These are phyloP conservation scores for Tolypocladium paradoxum DNA, from an alignment of 2,329 filamentous ascomycete genomes.

Conservation along the genomic window DNA sequence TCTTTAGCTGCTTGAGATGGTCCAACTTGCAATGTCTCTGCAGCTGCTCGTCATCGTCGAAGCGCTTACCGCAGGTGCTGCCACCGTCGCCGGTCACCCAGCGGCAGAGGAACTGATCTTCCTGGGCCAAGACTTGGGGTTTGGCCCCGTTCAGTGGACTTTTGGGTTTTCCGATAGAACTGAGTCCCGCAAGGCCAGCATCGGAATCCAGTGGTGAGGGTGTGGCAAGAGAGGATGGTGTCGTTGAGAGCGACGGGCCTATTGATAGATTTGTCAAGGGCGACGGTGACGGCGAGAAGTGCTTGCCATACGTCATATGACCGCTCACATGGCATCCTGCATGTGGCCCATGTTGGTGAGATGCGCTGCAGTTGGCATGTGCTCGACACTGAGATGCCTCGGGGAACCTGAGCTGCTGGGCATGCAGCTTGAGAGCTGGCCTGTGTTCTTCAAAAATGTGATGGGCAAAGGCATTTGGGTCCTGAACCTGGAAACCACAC, in stretches of 20 bases:
- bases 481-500: slow-evolving; percentile 17
- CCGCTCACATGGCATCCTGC: slow-evolving; percentile 1
- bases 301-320: slow-evolving; percentile 1
- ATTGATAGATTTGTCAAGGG: slow-evolving; percentile 13
- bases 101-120: slow-evolving; percentile 19
- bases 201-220: slow-evolving; percentile 16
- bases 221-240: slow-evolving; percentile 17
- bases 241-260: slow-evolving; percentile 11
- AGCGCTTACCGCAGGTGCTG: slow-evolving; percentile 22
- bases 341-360: slow-evolving; percentile 1
- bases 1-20: slow-evolving; percentile 36
- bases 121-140: slow-evolving; percentile 7
- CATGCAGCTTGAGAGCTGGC: slow-evolving; percentile 5
- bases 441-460: slow-evolving; percentile 19
- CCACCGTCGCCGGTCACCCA: slow-evolving; percentile 16
- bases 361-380: background rate
- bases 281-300: slow-evolving; percentile 12
- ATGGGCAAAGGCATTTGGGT: slow-evolving; percentile 14
- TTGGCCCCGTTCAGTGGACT: slow-evolving; percentile 2
- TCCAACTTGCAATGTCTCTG: slow-evolving; percentile 42
- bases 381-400: background rate
- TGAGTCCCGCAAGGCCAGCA: background rate
- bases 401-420: slow-evolving; percentile 5
- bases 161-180: background rate
- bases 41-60: slow-evolving; percentile 35